Base-by-base conservation (phyloP, 768 basidiomycete genomes). In the Leccinellum rugosiceps region DNA sequence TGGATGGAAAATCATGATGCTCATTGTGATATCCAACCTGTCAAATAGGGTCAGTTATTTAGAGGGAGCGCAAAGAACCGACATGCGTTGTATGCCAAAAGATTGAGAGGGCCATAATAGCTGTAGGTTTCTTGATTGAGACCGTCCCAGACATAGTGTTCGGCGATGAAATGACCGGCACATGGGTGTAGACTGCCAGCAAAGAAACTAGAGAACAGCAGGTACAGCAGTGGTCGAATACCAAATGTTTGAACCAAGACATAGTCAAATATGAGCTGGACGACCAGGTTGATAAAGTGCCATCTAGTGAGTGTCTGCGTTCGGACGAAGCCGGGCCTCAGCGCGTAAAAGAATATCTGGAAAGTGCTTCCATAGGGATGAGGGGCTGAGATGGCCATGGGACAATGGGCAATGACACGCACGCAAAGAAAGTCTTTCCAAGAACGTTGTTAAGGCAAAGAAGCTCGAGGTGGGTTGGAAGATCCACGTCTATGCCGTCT, bases 21-120 rank as follows among this genome's bases (percentile, higher is more conserved):
- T 98, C 97, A 73, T 99, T 98, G 72, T 99, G 97, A 70, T 98
- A 98, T 38, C 97, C 97, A 63, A 98, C 92, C 92, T 94, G 62
- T 19, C 55, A 14, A 45, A 8, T 9, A 23, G 21, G 41, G 25
- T 65, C 17, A 55, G 50, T 7, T 30, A 41, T 52, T 28, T 6
- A 38, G 28, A 38, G 28, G 55, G 41, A 15, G 31, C 44, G 46
- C 0, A 55, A 13, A 11, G 50, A 44, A 32, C 15, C n/a, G 17
- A 77, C 88, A 58, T 59, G 92, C 96, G 63, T 99, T 99, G 73
- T 98, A 99, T 14, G 94, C 92, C 21, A 98, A 74, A 14, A 87
- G 59, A 72, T 99, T 99, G 55, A 98, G 77, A 56, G 84, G 83
- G 0, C 97, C 97, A 64, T 99, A 99, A 72, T 98, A 99, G 59